Evolutionary conservation across 2,329 filamentous ascomycete species (phyloP).

Genomic region (Setomelanomma holmii): DNA sequence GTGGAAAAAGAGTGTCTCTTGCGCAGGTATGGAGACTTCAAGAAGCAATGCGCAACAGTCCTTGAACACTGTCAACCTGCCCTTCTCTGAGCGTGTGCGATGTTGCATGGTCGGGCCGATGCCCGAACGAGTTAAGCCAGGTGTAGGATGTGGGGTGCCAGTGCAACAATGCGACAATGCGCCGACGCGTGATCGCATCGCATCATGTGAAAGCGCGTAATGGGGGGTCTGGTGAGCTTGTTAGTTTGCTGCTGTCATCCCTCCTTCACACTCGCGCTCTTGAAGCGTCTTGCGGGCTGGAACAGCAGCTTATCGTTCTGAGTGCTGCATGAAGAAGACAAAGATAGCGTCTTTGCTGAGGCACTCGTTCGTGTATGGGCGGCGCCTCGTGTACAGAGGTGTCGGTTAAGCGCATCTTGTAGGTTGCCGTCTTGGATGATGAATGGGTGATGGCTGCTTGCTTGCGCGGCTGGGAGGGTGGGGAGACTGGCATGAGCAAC

Average conservation of each 20-base stretch:
- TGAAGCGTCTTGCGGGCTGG: too few species aligned
- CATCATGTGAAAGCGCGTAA: neutral
- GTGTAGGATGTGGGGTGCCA: neutral
- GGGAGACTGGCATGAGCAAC: neutral
- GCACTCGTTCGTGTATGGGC: too few species aligned
- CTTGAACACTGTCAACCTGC: neutral
- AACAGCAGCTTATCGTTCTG: too few species aligned
- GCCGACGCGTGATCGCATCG: neutral
- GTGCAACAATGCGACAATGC: neutral
- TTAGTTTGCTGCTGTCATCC: neutral
- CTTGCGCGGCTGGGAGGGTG: conserved; percentile 1
- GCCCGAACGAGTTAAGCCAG: neutral
- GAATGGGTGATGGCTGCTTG: neutral
- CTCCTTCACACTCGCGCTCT: neutral
- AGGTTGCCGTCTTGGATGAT: neutral
- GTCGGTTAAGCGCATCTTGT: neutral
- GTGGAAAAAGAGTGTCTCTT: too few species aligned
- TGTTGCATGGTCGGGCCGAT: neutral
- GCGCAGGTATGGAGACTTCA: too few species aligned
- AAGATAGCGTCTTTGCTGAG: too few species aligned
- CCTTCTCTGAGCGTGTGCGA: neutral
- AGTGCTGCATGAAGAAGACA: too few species aligned
- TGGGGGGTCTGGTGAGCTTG: neutral
- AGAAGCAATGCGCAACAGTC: neutral
- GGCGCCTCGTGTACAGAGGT: neutral